Percentiles rank a stretch among this genome's conserved stretches.
These are phyloP conservation scores for Sugiyamaella castrensis DNA, from an alignment of 1,139 yeast genomes.

Conservation along the genomic window DNA sequence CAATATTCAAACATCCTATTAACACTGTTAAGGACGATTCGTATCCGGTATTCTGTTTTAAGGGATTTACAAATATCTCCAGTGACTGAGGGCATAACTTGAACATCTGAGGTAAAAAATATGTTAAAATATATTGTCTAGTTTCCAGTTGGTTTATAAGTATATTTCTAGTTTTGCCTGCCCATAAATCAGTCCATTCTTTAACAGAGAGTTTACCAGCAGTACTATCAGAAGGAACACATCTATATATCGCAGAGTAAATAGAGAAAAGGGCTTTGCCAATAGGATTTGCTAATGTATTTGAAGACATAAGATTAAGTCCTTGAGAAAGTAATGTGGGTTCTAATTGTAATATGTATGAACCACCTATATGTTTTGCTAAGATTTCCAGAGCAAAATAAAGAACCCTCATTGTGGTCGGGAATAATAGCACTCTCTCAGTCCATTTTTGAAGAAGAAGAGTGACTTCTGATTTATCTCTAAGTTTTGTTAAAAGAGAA, in stretches of 20 bases:
- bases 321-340: constrained; percentile 46
- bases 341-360: constrained; percentile 42
- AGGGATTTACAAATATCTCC: constrained; percentile 39
- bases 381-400: constrained; percentile 59
- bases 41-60: constrained; percentile 27
- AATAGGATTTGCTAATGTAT: constrained; percentile 63
- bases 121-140: constrained; percentile 52
- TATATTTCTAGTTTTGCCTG: constrained; percentile 40
- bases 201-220: background rate
- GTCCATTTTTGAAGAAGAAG: constrained; percentile 47
- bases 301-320: constrained; percentile 50
- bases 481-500: constrained; percentile 34
- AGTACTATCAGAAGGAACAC: constrained; percentile 9
- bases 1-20: constrained; percentile 59
- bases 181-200: constrained; percentile 58
- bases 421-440: constrained; percentile 41
- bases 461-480: constrained; percentile 14
- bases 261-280: constrained; percentile 59
- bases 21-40: constrained; percentile 42
- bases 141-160: constrained; percentile 35
- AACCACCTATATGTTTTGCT: constrained; percentile 46
- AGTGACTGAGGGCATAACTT: constrained; percentile 48
- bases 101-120: constrained; percentile 63
- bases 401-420: constrained; percentile 54
- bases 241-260: constrained; percentile 29